Percentiles rank a stretch among this genome's conserved stretches.
phyloP scores from a whole-genome alignment of 805 yeast genomes.

The Kazachstania africana region DNA sequence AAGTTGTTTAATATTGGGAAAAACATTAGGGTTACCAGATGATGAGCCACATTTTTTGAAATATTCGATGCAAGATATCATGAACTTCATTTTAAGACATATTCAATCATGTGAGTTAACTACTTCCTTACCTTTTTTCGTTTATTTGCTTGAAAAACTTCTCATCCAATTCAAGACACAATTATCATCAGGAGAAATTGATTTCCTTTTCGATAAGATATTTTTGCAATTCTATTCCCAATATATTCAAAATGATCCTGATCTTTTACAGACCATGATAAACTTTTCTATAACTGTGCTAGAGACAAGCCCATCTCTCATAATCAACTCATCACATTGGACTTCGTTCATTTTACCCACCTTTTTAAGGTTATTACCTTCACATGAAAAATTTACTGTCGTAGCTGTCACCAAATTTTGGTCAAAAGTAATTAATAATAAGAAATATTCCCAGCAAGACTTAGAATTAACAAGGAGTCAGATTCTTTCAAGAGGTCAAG shows the following conservation, averaged over 20 bases:
- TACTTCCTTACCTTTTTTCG: conserved; percentile 33
- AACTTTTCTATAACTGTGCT: conserved; percentile 40
- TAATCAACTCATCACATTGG: conserved; percentile 27
- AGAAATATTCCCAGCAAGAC: conserved; percentile 34
- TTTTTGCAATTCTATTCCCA: conserved; percentile 28
- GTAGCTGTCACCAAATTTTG: conserved; percentile 43
- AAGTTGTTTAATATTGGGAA: conserved; percentile 44
- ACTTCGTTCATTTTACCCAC: conserved; percentile 19
- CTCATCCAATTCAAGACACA: conserved; percentile 28
- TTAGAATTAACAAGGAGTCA: conserved; percentile 25
- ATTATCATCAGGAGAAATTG: conserved; percentile 25
- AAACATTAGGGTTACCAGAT: conserved; percentile 16
- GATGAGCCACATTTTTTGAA: conserved; percentile 23
- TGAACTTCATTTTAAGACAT: conserved; percentile 17
- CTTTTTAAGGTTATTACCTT: conserved; percentile 22
- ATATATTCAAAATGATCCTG: conserved; percentile 42
- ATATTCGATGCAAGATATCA: conserved; percentile 19
- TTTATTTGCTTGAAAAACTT: conserved; percentile 34
- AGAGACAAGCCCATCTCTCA: conserved; percentile 37
- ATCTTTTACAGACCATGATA: conserved; percentile 40
- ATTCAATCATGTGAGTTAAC: conserved; percentile 16
- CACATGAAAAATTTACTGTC: conserved; percentile 41
- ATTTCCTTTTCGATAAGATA: conserved; percentile 28
- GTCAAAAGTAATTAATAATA: conserved; percentile 35
- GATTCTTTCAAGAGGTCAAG: conserved; percentile 15